These are phyloP conservation scores for Bipolaris victoriae DNA, from an alignment of 2,329 filamentous ascomycete species.

Conservation along the genomic window DNA sequence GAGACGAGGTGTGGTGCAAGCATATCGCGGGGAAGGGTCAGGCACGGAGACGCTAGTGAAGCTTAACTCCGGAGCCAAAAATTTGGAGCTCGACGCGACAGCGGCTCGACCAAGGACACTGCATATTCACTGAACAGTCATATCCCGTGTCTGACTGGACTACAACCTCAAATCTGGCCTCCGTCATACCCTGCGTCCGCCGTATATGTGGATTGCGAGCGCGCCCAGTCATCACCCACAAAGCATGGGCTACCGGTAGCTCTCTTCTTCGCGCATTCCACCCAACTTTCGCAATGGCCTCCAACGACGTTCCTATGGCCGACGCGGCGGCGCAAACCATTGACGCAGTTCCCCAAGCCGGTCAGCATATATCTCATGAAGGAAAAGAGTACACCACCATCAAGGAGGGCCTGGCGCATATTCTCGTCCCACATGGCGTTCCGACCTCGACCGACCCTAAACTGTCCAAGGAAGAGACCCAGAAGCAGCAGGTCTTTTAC, in stretches of 20 bases:
- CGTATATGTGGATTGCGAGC: conserved; percentile 31
- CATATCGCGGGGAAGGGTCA: conserved; percentile 9
- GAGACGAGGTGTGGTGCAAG: background rate
- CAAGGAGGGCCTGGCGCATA: conserved; percentile 71
- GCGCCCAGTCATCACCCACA: conserved; percentile 17
- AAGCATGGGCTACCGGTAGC: conserved; percentile 39
- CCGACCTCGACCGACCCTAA: conserved; percentile 57
- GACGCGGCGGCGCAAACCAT: conserved; percentile 29
- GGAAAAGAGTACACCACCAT: conserved; percentile 65
- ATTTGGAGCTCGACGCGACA: conserved; percentile 32
- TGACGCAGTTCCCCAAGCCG: conserved; percentile 35
- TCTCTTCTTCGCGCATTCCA: conserved; percentile 27
- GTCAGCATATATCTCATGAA: conserved; percentile 51
- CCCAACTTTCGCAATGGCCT: conserved; percentile 26
- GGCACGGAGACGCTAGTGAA: conserved; percentile 37
- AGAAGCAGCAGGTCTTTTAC: conserved; percentile 86
- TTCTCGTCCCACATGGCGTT: conserved; percentile 64
- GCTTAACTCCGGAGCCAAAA: conserved; percentile 37
- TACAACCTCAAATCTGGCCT: conserved; percentile 29
- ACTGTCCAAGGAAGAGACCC: conserved; percentile 57
- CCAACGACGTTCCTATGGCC: conserved; percentile 19
- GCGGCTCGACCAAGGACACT: background rate
- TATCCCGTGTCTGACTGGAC: background rate
- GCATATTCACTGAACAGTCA: background rate
- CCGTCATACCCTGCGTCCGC: conserved; percentile 13